Conservation (phyloP, 192 early-diverging fungal genomes). For the Lobulomyces angularis region DNA sequence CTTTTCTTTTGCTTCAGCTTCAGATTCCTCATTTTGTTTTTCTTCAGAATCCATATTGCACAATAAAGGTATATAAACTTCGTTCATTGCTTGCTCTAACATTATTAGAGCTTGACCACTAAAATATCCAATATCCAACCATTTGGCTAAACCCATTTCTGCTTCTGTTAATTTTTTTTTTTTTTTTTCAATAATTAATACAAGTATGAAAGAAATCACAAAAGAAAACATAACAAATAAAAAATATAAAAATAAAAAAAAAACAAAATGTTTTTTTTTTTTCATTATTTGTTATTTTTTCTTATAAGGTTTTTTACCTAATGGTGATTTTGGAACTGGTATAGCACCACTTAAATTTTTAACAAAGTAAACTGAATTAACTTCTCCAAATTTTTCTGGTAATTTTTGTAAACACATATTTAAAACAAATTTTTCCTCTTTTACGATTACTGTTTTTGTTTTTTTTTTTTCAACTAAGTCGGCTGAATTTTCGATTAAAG, state of each 20-base stretch:
- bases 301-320: too few relatives aligned
- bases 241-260: too few relatives aligned
- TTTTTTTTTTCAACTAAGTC: too few relatives aligned
- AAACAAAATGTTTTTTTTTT: too few relatives aligned
- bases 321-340: constrained; percentile 15
- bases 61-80: constrained; percentile 44
- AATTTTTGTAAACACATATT: constrained; percentile 28
- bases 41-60: constrained; percentile 16
- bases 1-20: not conserved
- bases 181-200: constrained; percentile 3
- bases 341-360: constrained; percentile 30
- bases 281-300: too few relatives aligned
- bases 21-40: not conserved
- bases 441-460: too few relatives aligned
- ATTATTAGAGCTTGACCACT: constrained; percentile 37
- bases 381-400: constrained; percentile 38
- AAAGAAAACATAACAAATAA: not conserved
- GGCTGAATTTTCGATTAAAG: too few relatives aligned
- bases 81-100: constrained; percentile 41
- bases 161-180: constrained; percentile 21
- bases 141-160: constrained; percentile 11
- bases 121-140: constrained; percentile 42
- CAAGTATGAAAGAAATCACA: not conserved
- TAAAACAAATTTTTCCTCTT: constrained; percentile 24
- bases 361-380: constrained; percentile 42